These are phyloP conservation scores for Moringa oleifera DNA, from an alignment of 345 rosid species.

Conservation along the genomic window DNA sequence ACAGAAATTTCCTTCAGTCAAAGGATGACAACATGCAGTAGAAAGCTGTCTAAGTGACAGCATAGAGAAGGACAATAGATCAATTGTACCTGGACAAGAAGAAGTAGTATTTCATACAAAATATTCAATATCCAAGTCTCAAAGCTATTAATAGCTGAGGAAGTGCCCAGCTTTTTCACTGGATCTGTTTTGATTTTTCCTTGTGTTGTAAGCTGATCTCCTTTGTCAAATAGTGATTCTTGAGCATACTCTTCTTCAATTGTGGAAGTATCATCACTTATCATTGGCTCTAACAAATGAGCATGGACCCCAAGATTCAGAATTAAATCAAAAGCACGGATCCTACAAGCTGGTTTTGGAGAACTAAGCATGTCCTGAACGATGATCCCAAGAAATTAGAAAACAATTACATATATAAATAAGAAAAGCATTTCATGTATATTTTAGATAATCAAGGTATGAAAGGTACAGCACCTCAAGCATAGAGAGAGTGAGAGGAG, in stretches of 20 bases:
- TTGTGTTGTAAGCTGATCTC: slow-evolving; percentile 44
- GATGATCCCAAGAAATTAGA: slow-evolving; percentile 12
- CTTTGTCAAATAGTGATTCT: slow-evolving; percentile 59
- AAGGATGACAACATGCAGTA: slow-evolving; percentile 7
- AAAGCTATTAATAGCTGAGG: slow-evolving; percentile 65
- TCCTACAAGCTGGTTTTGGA: slow-evolving; percentile 63
- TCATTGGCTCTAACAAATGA: slow-evolving; percentile 83
- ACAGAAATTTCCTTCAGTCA: background rate
- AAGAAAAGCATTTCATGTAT: slow-evolving; percentile 22
- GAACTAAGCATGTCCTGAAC: slow-evolving; percentile 94
- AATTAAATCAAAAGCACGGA: slow-evolving; percentile 92
- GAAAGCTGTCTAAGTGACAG: slow-evolving; percentile 2
- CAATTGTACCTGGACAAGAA: slow-evolving; percentile 82
- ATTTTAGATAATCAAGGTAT: slow-evolving; percentile 3
- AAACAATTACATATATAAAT: slow-evolving; percentile 17
- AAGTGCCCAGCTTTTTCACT: slow-evolving; percentile 40
- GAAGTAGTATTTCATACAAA: slow-evolving; percentile 81
- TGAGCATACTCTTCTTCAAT: slow-evolving; percentile 78
- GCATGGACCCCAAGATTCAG: slow-evolving; percentile 98
- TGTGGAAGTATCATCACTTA: slow-evolving; percentile 56
- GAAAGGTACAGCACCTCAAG: slow-evolving; percentile 63
- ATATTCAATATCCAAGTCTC: slow-evolving; percentile 94
- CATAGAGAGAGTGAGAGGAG: slow-evolving; percentile 96
- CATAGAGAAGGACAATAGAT: background rate
- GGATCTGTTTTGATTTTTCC: slow-evolving; percentile 49